phyloP scores from a whole-genome alignment of 2,329 filamentous ascomycete genomes.

The Aphanoascus verrucosus region DNA sequence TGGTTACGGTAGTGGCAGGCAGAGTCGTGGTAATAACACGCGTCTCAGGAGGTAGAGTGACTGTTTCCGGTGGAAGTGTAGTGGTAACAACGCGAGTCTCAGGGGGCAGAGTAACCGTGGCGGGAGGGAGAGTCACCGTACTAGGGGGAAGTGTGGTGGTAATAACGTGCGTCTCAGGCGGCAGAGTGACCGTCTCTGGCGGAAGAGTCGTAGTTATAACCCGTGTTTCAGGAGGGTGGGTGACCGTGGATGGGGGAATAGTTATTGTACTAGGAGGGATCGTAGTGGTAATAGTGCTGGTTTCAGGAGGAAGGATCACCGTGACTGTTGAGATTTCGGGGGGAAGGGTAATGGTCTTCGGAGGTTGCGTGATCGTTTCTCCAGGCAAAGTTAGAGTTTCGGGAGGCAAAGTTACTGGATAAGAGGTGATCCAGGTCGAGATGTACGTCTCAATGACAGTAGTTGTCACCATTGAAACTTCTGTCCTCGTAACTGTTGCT shows the following conservation, averaged over 20 bases:
- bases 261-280: neutral
- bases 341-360: slow-evolving; percentile 1
- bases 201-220: no score
- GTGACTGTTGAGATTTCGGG: neutral
- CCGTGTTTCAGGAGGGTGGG: no score
- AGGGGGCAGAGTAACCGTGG: slow-evolving; percentile 8
- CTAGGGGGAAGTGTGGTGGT: neutral
- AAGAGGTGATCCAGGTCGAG: neutral
- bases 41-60: slow-evolving; percentile 8
- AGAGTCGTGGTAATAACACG: slow-evolving; percentile 9
- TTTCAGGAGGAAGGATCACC: neutral
- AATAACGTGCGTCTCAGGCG: neutral
- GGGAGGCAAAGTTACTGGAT: neutral
- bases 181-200: neutral
- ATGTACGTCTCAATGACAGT: neutral
- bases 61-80: neutral
- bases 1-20: slow-evolving; percentile 14
- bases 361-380: no score
- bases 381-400: no score
- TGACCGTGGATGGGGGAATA: neutral
- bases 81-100: neutral
- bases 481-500: neutral
- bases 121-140: neutral
- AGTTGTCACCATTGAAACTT: neutral
- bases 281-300: neutral